Evolutionary conservation across 2,329 filamentous ascomycete genomes (phyloP).

Genomic region (Neurospora sp.): DNA sequence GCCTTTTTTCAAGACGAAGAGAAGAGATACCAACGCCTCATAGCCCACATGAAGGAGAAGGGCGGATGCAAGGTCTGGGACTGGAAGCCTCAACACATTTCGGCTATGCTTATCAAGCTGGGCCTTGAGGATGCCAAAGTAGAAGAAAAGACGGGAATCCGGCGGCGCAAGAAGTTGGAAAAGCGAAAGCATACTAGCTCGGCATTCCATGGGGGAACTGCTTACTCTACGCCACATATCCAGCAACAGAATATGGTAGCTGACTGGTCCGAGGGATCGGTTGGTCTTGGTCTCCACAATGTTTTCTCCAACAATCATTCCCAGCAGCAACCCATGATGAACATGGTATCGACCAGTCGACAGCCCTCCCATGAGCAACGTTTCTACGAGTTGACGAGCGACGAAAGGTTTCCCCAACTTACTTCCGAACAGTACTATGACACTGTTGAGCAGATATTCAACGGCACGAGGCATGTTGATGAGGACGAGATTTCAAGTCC

Average conservation of each 20-base stretch:
- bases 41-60: slow-evolving; percentile 35
- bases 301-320: slow-evolving; percentile 5
- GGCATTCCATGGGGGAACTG: background rate
- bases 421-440: slow-evolving; percentile 24
- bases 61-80: slow-evolving; percentile 41
- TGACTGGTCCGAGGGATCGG: slow-evolving; percentile 12
- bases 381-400: slow-evolving; percentile 11
- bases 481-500: slow-evolving; percentile 13
- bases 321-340: background rate
- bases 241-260: slow-evolving; percentile 8
- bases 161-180: slow-evolving; percentile 31
- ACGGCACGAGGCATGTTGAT: slow-evolving; percentile 6
- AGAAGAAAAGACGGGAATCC: slow-evolving; percentile 29
- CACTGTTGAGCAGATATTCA: slow-evolving; percentile 21
- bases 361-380: background rate
- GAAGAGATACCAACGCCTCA: slow-evolving; percentile 32
- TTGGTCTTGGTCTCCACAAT: slow-evolving; percentile 16
- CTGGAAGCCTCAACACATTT: slow-evolving; percentile 39
- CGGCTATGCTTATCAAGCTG: slow-evolving; percentile 38
- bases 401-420: slow-evolving; percentile 15
- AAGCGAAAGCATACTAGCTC: slow-evolving; percentile 13
- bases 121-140: slow-evolving; percentile 36
- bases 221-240: slow-evolving; percentile 3
- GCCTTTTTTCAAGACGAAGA: slow-evolving; percentile 32
- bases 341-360: background rate